Percentiles rank a stretch among this genome's conserved stretches.
Evolutionary conservation across 495 filamentous ascomycete species (phyloP).

Genomic region (Neurospora sp.): DNA sequence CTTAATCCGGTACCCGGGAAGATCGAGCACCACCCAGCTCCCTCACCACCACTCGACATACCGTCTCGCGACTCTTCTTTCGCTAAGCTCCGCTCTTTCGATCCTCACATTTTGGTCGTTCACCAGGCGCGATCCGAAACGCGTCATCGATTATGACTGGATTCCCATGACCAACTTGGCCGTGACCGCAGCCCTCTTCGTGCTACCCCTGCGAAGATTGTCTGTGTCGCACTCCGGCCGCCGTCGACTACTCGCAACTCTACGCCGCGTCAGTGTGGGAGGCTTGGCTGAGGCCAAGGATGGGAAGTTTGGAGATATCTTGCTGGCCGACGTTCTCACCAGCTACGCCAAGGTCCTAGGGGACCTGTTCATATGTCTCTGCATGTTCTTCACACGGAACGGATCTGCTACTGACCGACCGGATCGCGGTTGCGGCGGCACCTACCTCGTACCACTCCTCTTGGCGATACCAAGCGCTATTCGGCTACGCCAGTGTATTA

Average conservation of each 20-base stretch:
- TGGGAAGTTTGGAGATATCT: constrained; percentile 86
- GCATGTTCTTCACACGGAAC: constrained; percentile 69
- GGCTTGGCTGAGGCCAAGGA: constrained; percentile 70
- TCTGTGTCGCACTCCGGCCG: constrained; percentile 63
- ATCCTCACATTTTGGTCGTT: constrained; percentile 73
- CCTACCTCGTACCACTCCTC: constrained; percentile 65
- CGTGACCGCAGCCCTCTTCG: constrained; percentile 55
- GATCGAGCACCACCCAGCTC: constrained; percentile 50
- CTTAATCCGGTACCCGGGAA: constrained; percentile 68
- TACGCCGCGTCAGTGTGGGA: constrained; percentile 65
- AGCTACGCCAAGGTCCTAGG: constrained; percentile 87
- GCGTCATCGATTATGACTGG: constrained; percentile 64
- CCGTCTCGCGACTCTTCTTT: constrained; percentile 66
- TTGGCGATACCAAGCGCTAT: constrained; percentile 74
- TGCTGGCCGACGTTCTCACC: constrained; percentile 90
- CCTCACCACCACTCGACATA: constrained; percentile 74
- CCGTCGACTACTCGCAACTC: constrained; percentile 56
- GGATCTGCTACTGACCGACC: constrained; percentile 69
- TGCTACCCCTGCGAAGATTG: constrained; percentile 54
- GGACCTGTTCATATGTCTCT: constrained; percentile 77
- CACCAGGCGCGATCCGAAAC: constrained; percentile 54
- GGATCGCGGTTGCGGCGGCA: constrained; percentile 68
- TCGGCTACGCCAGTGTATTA: constrained; percentile 84
- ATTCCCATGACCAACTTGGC: constrained; percentile 74
- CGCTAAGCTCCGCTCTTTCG: constrained; percentile 55